Evolutionary conservation across 257 asterid species (phyloP).

Genomic region (Gynochthodes officinalis): DNA sequence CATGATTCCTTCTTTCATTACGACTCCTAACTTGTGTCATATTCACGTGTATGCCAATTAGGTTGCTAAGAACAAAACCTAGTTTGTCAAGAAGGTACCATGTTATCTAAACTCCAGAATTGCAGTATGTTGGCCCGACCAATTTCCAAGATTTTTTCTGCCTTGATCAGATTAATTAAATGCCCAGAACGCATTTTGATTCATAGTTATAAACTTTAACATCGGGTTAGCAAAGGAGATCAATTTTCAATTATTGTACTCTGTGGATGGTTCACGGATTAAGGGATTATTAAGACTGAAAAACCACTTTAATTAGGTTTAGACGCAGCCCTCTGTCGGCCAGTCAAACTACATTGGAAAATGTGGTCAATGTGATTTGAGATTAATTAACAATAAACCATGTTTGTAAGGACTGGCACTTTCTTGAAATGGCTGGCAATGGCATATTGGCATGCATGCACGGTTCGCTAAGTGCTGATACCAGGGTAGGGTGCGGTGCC

Average conservation of each 20-base stretch:
- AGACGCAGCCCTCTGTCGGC: constrained; percentile 15
- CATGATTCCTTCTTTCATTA: too few relatives aligned
- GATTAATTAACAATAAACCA: neutral
- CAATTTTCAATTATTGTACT: too few relatives aligned
- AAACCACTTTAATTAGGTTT: neutral
- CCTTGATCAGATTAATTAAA: neutral
- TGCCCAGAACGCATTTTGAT: neutral
- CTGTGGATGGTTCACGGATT: neutral
- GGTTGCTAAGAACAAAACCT: neutral
- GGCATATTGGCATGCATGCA: neutral
- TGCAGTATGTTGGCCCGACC: neutral
- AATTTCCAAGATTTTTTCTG: neutral
- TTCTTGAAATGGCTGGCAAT: neutral
- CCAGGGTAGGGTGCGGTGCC: neutral
- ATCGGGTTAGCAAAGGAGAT: neutral
- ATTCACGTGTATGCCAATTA: constrained; percentile 1
- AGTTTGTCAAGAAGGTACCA: neutral
- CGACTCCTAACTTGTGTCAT: neutral
- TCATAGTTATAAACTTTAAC: neutral
- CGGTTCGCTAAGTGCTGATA: neutral
- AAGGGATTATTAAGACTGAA: neutral
- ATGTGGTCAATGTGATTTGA: neutral
- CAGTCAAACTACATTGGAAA: constrained; percentile 19
- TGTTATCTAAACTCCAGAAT: neutral
- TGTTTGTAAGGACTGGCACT: neutral